These are phyloP conservation scores for Pythium folliculosum DNA, from an alignment of 352 stramenopile species.

Conservation along the genomic window DNA sequence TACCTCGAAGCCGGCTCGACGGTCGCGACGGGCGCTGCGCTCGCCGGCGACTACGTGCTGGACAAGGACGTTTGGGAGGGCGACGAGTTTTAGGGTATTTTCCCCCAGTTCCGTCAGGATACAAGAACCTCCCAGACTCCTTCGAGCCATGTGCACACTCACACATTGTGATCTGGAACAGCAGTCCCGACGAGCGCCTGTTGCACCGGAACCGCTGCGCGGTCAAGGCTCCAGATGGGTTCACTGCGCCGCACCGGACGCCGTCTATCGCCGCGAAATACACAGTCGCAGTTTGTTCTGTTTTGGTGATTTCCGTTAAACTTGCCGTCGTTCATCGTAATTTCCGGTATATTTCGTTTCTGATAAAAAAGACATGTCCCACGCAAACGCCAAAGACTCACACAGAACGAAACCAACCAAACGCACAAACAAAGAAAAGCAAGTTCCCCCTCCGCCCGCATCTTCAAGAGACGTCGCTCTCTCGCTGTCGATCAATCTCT, in stretches of 20 bases:
- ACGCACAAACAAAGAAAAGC: background rate
- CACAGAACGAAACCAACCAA: conserved; percentile 14
- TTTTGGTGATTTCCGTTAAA: conserved; percentile 8
- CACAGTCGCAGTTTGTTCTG: conserved; percentile 2
- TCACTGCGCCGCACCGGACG: background rate
- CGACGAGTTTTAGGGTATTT: conserved; percentile 45
- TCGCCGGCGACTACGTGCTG: conserved; percentile 77
- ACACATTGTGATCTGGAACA: background rate
- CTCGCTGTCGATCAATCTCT: background rate
- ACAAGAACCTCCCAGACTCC: too few relatives aligned
- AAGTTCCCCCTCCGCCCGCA: background rate
- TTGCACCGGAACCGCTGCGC: background rate
- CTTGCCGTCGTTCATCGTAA: background rate
- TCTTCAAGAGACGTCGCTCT: conserved; percentile 20
- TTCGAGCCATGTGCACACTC: background rate
- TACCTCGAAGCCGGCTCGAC: conserved; percentile 69
- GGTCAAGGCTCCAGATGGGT: background rate
- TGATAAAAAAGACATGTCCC: conserved; percentile 24
- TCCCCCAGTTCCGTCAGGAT: background rate
- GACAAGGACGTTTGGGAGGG: conserved; percentile 78
- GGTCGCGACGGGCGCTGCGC: conserved; percentile 59
- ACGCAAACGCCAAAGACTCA: background rate
- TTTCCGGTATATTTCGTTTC: background rate
- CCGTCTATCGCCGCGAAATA: conserved; percentile 20
- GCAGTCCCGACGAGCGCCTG: background rate